phyloP scores from a whole-genome alignment of 345 rosid species.

The Linum usitatissimum region DNA sequence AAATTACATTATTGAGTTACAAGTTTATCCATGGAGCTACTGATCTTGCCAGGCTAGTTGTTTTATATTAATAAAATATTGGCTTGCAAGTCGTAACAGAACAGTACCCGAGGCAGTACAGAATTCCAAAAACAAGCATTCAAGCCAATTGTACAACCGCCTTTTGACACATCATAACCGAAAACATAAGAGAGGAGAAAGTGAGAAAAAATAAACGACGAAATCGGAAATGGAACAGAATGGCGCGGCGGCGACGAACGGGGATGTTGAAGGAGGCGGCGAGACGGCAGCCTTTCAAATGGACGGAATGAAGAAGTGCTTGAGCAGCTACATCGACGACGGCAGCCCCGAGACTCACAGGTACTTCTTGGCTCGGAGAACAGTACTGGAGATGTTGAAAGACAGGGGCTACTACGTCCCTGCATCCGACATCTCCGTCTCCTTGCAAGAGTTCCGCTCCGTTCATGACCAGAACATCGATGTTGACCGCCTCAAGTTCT shows the following conservation, averaged over 20 bases:
- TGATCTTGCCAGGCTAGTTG: no score
- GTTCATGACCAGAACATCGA: constrained; percentile 47
- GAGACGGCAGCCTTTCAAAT: not conserved
- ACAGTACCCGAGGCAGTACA: no score
- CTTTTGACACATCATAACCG: no score
- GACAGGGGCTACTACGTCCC: constrained; percentile 72
- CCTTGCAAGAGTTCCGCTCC: constrained; percentile 58
- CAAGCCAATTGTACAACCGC: no score
- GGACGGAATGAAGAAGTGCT: constrained; percentile 24
- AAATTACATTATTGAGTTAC: no score
- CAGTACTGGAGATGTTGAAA: constrained; percentile 69
- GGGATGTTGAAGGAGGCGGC: constrained; percentile 1
- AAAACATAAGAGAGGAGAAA: not conserved
- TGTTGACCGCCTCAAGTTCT: constrained; percentile 48
- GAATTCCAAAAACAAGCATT: no score
- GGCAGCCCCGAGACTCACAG: constrained; percentile 61
- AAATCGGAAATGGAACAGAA: not conserved
- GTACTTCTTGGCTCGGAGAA: constrained; percentile 55
- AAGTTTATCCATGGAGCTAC: no score
- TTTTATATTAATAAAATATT: no score
- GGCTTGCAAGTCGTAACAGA: no score
- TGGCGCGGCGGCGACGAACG: not conserved
- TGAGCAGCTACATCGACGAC: constrained; percentile 42
- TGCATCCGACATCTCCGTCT: constrained; percentile 43
- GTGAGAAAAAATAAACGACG: not conserved